phyloP scores from a whole-genome alignment of 1,284 basidiomycete genomes.

The Heliocybe sulcata region DNA sequence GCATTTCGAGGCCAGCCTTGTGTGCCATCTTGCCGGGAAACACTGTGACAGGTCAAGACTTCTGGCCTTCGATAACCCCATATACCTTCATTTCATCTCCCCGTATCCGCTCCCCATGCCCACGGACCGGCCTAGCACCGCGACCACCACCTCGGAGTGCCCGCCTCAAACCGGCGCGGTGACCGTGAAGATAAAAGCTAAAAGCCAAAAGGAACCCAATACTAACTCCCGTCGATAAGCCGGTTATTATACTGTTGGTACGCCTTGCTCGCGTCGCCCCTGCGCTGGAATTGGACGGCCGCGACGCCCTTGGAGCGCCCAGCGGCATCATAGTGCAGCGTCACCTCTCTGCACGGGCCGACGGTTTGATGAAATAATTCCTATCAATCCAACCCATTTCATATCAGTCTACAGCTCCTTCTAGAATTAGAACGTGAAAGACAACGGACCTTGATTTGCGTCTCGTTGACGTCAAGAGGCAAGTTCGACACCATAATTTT shows the following conservation, averaged over 20 bases:
- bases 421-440: neutral
- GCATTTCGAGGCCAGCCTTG: conserved; percentile 5
- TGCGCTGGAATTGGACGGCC: conserved; percentile 79
- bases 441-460: conserved; percentile 74
- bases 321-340: conserved; percentile 78
- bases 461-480: conserved; percentile 91
- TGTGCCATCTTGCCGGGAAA: too few species aligned
- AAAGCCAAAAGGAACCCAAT: conserved; percentile 43
- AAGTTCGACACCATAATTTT: conserved; percentile 98
- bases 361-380: conserved; percentile 92
- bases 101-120: too few species aligned
- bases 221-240: conserved; percentile 99
- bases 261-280: conserved; percentile 89
- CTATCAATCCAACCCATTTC: conserved; percentile 31
- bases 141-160: too few species aligned
- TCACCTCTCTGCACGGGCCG: conserved; percentile 80
- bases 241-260: conserved; percentile 96
- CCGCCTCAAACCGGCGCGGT: too few species aligned
- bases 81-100: too few species aligned
- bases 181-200: conserved; percentile 19
- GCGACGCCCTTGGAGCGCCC: conserved; percentile 91
- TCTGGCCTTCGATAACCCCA: too few species aligned
- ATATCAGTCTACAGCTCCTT: neutral
- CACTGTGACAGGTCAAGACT: too few species aligned
- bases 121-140: too few species aligned